Percentiles rank a stretch among this genome's conserved stretches.
Conservation (phyloP, 1,284 basidiomycete species). For the Rhodotorula sp. region DNA sequence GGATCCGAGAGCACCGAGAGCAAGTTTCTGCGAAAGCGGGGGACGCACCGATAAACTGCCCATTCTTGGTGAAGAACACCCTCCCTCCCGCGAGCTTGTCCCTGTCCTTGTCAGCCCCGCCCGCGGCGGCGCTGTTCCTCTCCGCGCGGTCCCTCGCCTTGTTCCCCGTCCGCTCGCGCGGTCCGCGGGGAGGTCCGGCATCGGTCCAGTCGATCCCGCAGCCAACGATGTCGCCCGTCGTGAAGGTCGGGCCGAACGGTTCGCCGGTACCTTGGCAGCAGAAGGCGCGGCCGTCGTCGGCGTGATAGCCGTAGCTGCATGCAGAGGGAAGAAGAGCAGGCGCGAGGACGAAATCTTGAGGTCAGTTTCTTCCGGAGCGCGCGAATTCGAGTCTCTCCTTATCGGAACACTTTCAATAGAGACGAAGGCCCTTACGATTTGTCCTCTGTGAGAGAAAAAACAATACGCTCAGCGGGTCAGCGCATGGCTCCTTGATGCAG, state of each 20-base stretch:
- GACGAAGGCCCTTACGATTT: constrained; percentile 1
- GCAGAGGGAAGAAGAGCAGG: too few relatives aligned
- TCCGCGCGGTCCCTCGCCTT: neutral
- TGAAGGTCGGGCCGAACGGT: constrained; percentile 71
- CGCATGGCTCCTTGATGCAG: too few relatives aligned
- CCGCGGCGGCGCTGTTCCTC: neutral
- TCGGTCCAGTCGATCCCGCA: constrained; percentile 81
- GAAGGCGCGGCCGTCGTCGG: constrained; percentile 82
- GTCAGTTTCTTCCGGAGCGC: neutral
- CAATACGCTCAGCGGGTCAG: neutral
- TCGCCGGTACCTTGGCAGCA: constrained; percentile 68
- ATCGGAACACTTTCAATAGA: neutral
- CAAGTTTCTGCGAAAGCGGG: neutral
- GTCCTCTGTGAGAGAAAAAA: neutral
- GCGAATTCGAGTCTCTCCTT: neutral
- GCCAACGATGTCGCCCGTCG: constrained; percentile 73
- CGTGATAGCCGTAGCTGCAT: constrained; percentile 87
- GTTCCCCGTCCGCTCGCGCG: constrained; percentile 1
- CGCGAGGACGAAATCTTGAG: neutral
- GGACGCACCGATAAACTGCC: constrained; percentile 65
- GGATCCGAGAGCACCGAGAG: neutral
- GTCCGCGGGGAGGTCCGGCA: constrained; percentile 45
- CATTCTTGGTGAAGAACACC: constrained; percentile 89
- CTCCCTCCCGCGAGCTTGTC: constrained; percentile 49
- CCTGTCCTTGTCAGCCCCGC: neutral